Evolutionary conservation across 192 early-diverging fungal genomes (phyloP).

Genomic region (Borealophlyctis nickersoniae): DNA sequence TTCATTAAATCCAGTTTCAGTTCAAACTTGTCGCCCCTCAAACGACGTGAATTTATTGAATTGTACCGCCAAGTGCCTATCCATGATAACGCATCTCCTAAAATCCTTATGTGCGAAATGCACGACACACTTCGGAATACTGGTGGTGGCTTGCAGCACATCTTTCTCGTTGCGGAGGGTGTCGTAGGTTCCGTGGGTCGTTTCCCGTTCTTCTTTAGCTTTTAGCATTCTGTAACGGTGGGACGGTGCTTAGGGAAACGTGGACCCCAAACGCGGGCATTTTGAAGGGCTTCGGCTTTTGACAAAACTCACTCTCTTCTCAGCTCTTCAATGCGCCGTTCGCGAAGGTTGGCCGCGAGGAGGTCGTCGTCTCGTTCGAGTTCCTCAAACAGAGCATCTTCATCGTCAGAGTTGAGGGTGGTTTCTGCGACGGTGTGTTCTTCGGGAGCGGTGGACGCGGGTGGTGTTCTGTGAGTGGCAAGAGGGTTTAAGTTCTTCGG

Average conservation of each 20-base stretch:
- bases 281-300: background rate
- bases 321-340: constrained; percentile 79
- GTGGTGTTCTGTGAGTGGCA: no score
- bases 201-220: constrained; percentile 58
- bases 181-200: constrained; percentile 69
- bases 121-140: constrained; percentile 63
- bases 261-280: background rate
- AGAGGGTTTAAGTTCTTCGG: no score
- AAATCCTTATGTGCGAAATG: constrained; percentile 95
- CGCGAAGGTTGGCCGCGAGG: constrained; percentile 70
- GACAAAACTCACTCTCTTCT: constrained; percentile 70
- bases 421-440: no score
- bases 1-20: no score
- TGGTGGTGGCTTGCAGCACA: constrained; percentile 75
- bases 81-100: constrained; percentile 88
- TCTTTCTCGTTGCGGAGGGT: constrained; percentile 79
- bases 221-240: constrained; percentile 53
- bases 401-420: constrained; percentile 41
- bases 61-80: constrained; percentile 79
- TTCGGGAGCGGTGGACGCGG: no score
- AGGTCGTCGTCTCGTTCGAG: constrained; percentile 81
- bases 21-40: no score
- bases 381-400: constrained; percentile 77
- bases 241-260: constrained; percentile 2
- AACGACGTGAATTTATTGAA: no score